Base-by-base conservation (phyloP, 192 early-diverging fungal genomes). In the Funneliformis mosseae region DNA sequence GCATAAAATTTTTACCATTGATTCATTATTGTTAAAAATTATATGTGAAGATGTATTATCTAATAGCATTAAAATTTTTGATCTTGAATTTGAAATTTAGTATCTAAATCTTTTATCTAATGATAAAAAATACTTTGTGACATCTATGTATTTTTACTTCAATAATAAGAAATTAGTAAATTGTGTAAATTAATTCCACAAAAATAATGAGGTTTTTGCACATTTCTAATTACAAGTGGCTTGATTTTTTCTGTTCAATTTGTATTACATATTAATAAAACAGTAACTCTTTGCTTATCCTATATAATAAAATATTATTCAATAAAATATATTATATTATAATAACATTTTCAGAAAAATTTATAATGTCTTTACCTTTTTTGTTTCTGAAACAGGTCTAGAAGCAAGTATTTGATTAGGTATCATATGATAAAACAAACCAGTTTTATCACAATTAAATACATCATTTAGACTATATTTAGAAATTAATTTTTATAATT, bases 401-500 rank as follows among this genome's bases (percentile, higher is more conserved):
- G 27, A 39, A 39, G 66, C 33, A 1, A 68, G 33, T 39, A 5
- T 68, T 68, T 68, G 66, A 42, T 68, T 33, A 16, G 66, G 66
- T 68, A 33, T 16, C 33, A 68, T 68, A 18, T 16, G 5, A 16
- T 38, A 68, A 18, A 74, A 74, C 8, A 74, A 28, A 8, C 72
- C 70, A 5, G 43, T 72, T 48, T 72, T 18, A 74, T 74, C 48
- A 10, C 11, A 25, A 59, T 74, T 74, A 74, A 27, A 74, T 0
- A 74, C 27, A 55, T 74, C 42, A 27, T 46, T 25, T 48, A n/a
- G 39, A 5, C 9, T 46, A 55, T 74, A 74, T 74, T 59, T 46
- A 6, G n/a, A n/a, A 28, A 74, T 28, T n/a, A 74, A 59, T 74
- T 74, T 23, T 48, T 38, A 12, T 38, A 74, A 48, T 74, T 74